Evolutionary conservation across 371 early-diverging fungal species (phyloP).

Genomic region (Lichtheimia corymbifera): DNA sequence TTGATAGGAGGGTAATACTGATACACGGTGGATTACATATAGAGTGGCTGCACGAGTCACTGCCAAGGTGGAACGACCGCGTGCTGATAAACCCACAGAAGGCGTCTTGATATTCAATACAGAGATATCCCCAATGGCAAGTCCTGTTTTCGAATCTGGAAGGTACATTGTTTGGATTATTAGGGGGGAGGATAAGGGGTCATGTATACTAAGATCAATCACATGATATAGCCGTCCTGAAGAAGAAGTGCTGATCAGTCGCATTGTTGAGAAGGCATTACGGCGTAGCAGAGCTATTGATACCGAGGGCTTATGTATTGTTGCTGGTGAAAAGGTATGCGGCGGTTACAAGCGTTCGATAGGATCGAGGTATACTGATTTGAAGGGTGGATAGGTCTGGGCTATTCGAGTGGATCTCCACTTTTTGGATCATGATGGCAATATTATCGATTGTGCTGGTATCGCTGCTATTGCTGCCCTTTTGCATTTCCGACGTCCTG

Average conservation of each 20-base stretch:
- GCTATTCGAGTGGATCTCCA: conserved; percentile 86
- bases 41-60: conserved; percentile 85
- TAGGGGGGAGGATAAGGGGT: background rate
- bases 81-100: conserved; percentile 78
- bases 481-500: conserved; percentile 90
- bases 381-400: conserved; percentile 72
- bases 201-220: conserved; percentile 7
- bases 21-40: conserved; percentile 15
- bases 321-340: conserved; percentile 88
- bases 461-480: conserved; percentile 91
- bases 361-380: no score
- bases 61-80: conserved; percentile 87
- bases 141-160: conserved; percentile 71
- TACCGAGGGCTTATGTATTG: conserved; percentile 94
- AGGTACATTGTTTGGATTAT: conserved; percentile 30
- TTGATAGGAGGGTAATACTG: no score
- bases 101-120: conserved; percentile 82
- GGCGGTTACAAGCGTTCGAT: background rate
- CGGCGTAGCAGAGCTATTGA: conserved; percentile 87
- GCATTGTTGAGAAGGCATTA: conserved; percentile 88
- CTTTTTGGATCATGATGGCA: conserved; percentile 93
- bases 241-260: conserved; percentile 80
- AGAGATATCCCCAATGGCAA: conserved; percentile 88
- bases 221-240: conserved; percentile 57
- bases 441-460: conserved; percentile 88